These are phyloP conservation scores for Solanum corneliomulleri DNA, from an alignment of 257 asterid genomes.

Conservation along the genomic window DNA sequence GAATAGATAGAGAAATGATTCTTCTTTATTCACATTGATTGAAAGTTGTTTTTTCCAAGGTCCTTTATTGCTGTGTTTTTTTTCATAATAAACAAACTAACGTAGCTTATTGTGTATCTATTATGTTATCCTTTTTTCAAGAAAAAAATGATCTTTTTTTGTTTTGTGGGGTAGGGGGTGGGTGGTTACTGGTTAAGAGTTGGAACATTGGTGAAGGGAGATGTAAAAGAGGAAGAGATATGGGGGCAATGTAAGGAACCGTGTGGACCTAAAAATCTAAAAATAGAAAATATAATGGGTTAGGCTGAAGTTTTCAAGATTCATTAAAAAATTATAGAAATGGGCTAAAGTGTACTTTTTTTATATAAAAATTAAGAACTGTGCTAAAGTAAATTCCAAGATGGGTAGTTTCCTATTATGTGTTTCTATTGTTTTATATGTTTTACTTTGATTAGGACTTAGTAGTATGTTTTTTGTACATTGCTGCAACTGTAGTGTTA, in stretches of 20 bases:
- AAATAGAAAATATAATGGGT: not conserved
- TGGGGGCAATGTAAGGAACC: conserved; percentile 1
- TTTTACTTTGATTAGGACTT: not conserved
- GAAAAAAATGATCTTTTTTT: not conserved
- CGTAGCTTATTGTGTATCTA: not conserved
- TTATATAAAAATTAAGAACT: not conserved
- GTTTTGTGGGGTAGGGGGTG: not conserved
- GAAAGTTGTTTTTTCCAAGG: not conserved
- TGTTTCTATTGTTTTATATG: not conserved
- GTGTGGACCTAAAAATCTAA: conserved; percentile 16
- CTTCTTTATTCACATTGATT: not conserved
- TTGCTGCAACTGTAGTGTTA: not conserved
- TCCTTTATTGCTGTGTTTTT: not conserved
- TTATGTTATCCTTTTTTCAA: not conserved
- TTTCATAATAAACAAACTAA: not conserved
- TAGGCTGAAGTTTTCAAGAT: not conserved
- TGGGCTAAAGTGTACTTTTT: not conserved
- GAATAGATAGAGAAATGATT: no score
- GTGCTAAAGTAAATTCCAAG: not conserved
- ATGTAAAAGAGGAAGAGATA: not conserved
- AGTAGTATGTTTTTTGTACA: not conserved
- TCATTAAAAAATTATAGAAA: not conserved
- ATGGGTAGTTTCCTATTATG: not conserved
- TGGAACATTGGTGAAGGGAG: not conserved
- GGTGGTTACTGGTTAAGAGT: not conserved